Base-by-base conservation (phyloP, 352 stramenopile genomes). In the Vaucheria bursata region DNA sequence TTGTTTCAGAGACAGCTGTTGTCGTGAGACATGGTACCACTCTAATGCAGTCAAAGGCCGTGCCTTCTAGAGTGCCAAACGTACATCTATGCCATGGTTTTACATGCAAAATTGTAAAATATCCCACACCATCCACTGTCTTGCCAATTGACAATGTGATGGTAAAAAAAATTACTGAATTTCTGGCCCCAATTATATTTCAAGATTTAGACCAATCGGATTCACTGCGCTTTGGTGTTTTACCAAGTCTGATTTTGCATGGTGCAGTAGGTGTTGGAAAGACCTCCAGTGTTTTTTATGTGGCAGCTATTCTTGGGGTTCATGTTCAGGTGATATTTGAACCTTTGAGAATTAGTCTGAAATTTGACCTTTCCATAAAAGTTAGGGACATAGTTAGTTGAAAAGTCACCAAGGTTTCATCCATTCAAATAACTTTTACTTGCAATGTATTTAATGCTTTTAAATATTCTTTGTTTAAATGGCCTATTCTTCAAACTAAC, bases 161-260 rank as follows among this genome's bases (percentile, higher is more conserved):
- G 31, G 45, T 74, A 18, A 59, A 40, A 12, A 6, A 59, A 12
- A 32, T 81, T 1, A 35, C 79, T 8, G 67, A 72, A 6, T 70
- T 71, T 18, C 69, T 81, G 31, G 76, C 76, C 1, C 76, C 76
- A 3, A 18, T 76, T 12, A 59, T 72, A 0, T 70, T 59, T 7
- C 65, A 70, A 25, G 76, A 81, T 35, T 45, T 72, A 1, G 39
- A 32, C 31, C 25, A 59, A 18, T 32, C 74, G 0, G 31, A 79
- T 18, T 38, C 33, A 18, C 39, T 59, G 3, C 33, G 76, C 2
- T 74, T 12, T 25, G 45, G 45, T 18, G 45, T 72, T 8, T 4
- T 68, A 64, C 76, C 76, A 1, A 37, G 59, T 25, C 67, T 81
- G 76, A 53, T 81, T n/a, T 36, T 81, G 1, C 76, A 81, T 39